These are phyloP conservation scores for Fusarium xyrophilum DNA, from an alignment of 2,329 filamentous ascomycete genomes.

Conservation along the genomic window DNA sequence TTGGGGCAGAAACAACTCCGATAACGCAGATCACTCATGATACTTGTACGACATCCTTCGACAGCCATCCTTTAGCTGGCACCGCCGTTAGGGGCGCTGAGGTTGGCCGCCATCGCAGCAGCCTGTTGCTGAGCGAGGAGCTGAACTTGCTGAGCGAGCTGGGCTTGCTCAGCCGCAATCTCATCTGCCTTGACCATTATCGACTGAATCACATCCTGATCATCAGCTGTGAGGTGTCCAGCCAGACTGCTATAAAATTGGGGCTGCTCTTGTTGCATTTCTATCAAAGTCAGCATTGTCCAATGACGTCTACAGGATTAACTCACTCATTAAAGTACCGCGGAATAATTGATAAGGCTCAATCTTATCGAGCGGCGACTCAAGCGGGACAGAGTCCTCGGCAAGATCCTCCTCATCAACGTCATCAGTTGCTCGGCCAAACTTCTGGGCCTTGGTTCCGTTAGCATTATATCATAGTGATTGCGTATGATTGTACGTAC, in stretches of 20 bases:
- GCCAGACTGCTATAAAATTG: conserved; percentile 85
- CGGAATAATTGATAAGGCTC: conserved; percentile 94
- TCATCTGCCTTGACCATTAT: conserved; percentile 71
- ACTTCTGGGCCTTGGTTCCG: conserved; percentile 76
- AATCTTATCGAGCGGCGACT: conserved; percentile 93
- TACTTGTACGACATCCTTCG: neutral
- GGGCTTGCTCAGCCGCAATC: conserved; percentile 47
- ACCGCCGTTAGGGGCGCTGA: conserved; percentile 38
- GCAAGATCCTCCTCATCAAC: conserved; percentile 87
- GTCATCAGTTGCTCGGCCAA: conserved; percentile 71
- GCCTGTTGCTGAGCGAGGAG: conserved; percentile 43
- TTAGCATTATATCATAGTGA: conserved; percentile 30
- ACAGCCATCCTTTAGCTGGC: conserved; percentile 30
- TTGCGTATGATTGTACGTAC: conserved; percentile 51
- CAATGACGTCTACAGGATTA: neutral
- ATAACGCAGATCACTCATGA: conserved; percentile 31
- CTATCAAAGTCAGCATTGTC: conserved; percentile 55
- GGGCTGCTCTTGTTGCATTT: conserved; percentile 88
- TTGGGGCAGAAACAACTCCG: conserved; percentile 38
- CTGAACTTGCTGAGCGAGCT: conserved; percentile 41
- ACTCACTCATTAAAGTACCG: conserved; percentile 80
- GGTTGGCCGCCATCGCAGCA: conserved; percentile 25
- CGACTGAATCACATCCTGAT: conserved; percentile 79
- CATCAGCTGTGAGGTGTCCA: conserved; percentile 77
- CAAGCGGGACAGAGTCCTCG: conserved; percentile 89